phyloP scores from a whole-genome alignment of 345 rosid genomes.

The Carallia brachiata region DNA sequence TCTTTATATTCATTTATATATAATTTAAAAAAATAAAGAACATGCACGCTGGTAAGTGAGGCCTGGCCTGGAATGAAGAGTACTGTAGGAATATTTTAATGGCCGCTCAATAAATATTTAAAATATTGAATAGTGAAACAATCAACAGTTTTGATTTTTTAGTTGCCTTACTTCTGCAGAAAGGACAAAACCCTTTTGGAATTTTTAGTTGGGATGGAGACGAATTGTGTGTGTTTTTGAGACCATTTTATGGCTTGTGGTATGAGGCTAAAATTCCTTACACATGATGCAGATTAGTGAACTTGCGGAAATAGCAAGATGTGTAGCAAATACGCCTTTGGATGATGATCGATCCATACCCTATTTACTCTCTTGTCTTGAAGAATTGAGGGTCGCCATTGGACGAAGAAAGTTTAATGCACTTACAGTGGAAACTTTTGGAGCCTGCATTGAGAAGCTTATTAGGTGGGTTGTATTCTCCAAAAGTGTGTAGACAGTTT shows the following conservation, averaged over 20 bases:
- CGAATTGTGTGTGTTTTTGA: too few species aligned
- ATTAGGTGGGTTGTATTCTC: conserved; percentile 54
- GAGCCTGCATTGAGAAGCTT: conserved; percentile 86
- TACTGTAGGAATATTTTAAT: too few species aligned
- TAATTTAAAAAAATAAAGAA: too few species aligned
- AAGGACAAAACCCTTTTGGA: too few species aligned
- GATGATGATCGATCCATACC: conserved; percentile 73
- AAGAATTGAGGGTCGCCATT: conserved; percentile 72
- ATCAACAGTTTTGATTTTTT: too few species aligned
- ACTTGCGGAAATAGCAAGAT: conserved; percentile 95
- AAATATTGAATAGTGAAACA: too few species aligned
- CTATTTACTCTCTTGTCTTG: conserved; percentile 73
- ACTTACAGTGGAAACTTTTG: conserved; percentile 93
- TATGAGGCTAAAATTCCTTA: conserved; percentile 23
- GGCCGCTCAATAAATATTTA: too few species aligned
- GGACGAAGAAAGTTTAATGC: conserved; percentile 93
- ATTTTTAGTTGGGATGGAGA: too few species aligned
- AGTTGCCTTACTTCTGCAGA: too few species aligned
- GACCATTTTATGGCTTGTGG: not conserved
- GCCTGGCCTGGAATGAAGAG: too few species aligned
- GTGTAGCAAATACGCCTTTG: conserved; percentile 75
- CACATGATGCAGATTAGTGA: conserved; percentile 72
- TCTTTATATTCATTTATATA: too few species aligned
- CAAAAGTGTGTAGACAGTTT: conserved; percentile 9
- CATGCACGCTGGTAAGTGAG: too few species aligned